Evolutionary conservation across 2,329 filamentous ascomycete genomes (phyloP).

Genomic region (Botrytis elliptica): DNA sequence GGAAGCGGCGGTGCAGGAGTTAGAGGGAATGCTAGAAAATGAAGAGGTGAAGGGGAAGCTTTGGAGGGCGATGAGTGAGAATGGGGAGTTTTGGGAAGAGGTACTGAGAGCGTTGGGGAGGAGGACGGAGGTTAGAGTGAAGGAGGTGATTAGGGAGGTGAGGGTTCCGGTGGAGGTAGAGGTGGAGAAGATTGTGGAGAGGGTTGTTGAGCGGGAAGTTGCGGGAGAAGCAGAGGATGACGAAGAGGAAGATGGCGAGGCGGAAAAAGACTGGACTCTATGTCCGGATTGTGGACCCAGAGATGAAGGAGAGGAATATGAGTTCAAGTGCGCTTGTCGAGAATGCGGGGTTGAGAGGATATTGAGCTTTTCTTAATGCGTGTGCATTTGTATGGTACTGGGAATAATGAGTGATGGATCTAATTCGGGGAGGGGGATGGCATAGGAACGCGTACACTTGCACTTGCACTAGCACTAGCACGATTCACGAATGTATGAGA

Average conservation of each 20-base stretch:
- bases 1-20: conserved; percentile 27
- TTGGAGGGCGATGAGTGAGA: conserved; percentile 21
- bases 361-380: conserved; percentile 29
- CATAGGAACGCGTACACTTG: neutral
- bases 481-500: neutral
- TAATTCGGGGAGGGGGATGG: neutral
- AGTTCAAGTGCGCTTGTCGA: conserved; percentile 23
- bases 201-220: conserved; percentile 15
- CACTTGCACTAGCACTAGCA: neutral
- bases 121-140: conserved; percentile 14
- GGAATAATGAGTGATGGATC: neutral
- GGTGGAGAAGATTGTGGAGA: conserved; percentile 23
- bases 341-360: conserved; percentile 34
- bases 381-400: neutral
- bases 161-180: conserved; percentile 31
- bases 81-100: conserved; percentile 29
- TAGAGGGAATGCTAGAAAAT: conserved; percentile 24
- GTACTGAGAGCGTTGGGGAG: conserved; percentile 22
- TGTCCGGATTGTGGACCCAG: conserved; percentile 31
- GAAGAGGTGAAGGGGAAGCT: conserved; percentile 21
- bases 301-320: conserved; percentile 25
- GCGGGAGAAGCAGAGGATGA: neutral
- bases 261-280: conserved; percentile 19
- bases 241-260: conserved; percentile 17
- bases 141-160: conserved; percentile 22